These are phyloP conservation scores for Saturnispora dispora DNA, from an alignment of 805 yeast genomes.

Conservation along the genomic window DNA sequence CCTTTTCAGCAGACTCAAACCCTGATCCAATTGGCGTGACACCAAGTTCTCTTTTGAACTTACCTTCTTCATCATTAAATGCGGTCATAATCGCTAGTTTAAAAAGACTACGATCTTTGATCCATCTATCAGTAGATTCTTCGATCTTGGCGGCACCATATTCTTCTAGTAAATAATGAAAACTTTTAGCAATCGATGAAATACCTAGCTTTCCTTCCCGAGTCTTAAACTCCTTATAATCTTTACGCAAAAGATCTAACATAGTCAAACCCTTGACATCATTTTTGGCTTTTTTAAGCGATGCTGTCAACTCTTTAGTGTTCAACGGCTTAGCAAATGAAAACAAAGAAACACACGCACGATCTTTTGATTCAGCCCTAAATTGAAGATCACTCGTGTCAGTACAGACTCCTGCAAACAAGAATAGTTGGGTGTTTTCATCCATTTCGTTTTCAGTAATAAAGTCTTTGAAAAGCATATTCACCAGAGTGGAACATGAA, in stretches of 20 bases:
- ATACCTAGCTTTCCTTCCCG: conserved; percentile 49
- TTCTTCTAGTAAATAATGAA: conserved; percentile 39
- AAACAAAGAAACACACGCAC: conserved; percentile 34
- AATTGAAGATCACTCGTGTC: conserved; percentile 66
- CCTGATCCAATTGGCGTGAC: background rate
- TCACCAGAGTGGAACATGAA: conserved; percentile 71
- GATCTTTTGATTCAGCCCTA: conserved; percentile 57
- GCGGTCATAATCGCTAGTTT: conserved; percentile 42
- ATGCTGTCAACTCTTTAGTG: background rate
- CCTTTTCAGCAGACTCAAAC: conserved; percentile 4
- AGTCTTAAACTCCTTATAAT: conserved; percentile 64
- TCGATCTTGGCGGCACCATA: conserved; percentile 15
- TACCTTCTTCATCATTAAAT: conserved; percentile 22
- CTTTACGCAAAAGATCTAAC: conserved; percentile 64
- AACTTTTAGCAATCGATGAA: conserved; percentile 60
- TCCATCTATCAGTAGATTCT: conserved; percentile 19
- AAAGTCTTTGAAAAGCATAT: conserved; percentile 34
- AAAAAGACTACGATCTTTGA: conserved; percentile 29
- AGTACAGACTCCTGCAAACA: conserved; percentile 57
- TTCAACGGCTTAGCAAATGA: conserved; percentile 4
- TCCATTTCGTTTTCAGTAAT: conserved; percentile 8
- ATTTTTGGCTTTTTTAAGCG: conserved; percentile 1
- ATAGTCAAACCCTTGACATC: conserved; percentile 46
- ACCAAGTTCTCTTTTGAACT: conserved; percentile 34
- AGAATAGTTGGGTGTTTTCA: conserved; percentile 28